Base-by-base conservation (phyloP, 164 flowering plant genomes). In the Vitis vinifera region DNA sequence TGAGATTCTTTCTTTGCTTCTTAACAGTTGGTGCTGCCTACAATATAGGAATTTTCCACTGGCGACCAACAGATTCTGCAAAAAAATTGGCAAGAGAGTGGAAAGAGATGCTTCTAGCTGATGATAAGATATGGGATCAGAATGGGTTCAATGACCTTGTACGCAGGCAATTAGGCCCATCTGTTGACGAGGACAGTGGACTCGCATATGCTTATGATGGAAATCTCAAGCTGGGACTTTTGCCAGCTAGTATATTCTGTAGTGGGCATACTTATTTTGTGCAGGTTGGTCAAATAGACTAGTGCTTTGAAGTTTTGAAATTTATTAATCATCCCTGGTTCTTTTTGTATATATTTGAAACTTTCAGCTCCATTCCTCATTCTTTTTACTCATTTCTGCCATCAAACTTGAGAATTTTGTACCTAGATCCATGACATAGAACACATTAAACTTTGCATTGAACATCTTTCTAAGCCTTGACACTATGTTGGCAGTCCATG, bases 211-310 rank as follows among this genome's bases (percentile, higher is more conserved):
- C 99, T 79, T 90, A 76, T 81, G 96, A 93, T 82, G 98, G 97
- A 73, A 87, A 66, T 72, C 89, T 95, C 63, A 93, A 90, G 79
- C 82, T 95, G 57, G 99, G 98, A 69, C 51, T 93, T 66, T 82
- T 95, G 62, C 99, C 98, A 12, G 94, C 93, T 65, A 95, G 98
- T 72, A 86, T 95, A 68, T 95, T 95, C 77, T 95, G 99, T 68
- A 95, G 99, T 79, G 97, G 99, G 8, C 99, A 95, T 77, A 95
- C 99, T 30, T 95, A 85, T 79, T 95, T 95, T 80, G 97, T 95
- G 60, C 99, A 95, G 98, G 99, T 91, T 83, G 27, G 61, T 50
- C 53, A 7, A 10, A 4, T 29, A 19, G 19, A 1, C 17, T 66
- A 15, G 31, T 49, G 51, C 16, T 59, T n/a, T 13, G 37, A 44